phyloP scores from a whole-genome alignment of 225 moss, liverwort and hornwort genomes.

The Marchantia polymorpha region DNA sequence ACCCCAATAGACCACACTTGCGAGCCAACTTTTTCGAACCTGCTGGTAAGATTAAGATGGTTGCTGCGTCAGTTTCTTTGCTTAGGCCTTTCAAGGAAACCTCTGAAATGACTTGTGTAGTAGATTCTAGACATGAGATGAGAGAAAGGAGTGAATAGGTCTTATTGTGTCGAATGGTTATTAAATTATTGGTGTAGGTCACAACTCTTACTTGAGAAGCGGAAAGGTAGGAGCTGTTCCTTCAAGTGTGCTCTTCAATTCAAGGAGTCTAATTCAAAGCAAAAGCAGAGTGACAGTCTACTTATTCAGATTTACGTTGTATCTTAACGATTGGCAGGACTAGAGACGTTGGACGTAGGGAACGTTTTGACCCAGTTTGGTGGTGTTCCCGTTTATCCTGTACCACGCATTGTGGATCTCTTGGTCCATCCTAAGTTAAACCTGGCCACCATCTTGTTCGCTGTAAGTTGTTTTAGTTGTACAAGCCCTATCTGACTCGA shows the following conservation, averaged over 20 bases:
- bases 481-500: background rate
- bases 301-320: background rate
- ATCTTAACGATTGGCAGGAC: constrained; percentile 45
- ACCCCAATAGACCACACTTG: constrained; percentile 73
- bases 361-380: constrained; percentile 79
- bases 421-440: constrained; percentile 97
- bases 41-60: constrained; percentile 53
- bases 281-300: too few species aligned
- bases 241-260: background rate
- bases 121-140: background rate
- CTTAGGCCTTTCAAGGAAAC: background rate
- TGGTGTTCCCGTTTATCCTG: constrained; percentile 81
- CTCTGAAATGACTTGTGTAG: background rate
- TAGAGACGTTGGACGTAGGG: constrained; percentile 86
- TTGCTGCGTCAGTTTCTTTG: too few species aligned
- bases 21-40: constrained; percentile 92
- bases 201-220: background rate
- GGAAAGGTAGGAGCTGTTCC: background rate
- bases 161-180: background rate
- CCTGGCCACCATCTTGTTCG: constrained; percentile 85
- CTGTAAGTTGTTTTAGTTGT: constrained; percentile 39
- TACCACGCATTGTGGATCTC: constrained; percentile 84
- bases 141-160: background rate
- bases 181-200: background rate
- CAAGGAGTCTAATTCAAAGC: background rate